Base-by-base conservation (phyloP, 2,329 filamentous ascomycete species). In the Hymenoscyphus linearis region DNA sequence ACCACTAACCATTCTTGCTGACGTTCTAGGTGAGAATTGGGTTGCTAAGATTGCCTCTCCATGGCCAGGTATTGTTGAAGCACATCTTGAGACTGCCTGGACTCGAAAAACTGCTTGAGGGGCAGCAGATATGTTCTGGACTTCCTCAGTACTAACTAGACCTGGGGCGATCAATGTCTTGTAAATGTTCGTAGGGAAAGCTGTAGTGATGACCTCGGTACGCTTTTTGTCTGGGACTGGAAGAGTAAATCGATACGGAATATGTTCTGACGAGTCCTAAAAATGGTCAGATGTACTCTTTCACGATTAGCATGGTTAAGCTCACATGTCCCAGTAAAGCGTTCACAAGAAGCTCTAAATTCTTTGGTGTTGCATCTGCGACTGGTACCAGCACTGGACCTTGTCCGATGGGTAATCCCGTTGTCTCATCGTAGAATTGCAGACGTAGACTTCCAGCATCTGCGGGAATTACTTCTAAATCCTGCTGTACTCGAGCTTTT, bases 81-180 rank as follows among this genome's bases (percentile, higher is more conserved):
- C 89, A 77, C 95, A 93, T 74, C 95, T 84, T 55, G 93, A 93
- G 50, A 97, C 92, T 12, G 91, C 89, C 70, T 95, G 92, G 26
- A 98, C 95, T 70, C 89, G 87, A 79, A 97, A 98, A 0, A 98
- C 89, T 25, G 93, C 91, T 75, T 99, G 93, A 0, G 95, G 93
- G 70, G 86, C 84, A 52, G 85, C 84, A 40, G 80, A 81, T 27
- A 87, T 44, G 76, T 78, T 70, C 47, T 79, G 71, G 3, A 72
- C 66, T 75, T 73, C 70, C 70, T 73, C 71, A 16, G 71, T 72
- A 62, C 66, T 72, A 27, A 73, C 71, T 50, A 72, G 58, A 18
- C 70, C 70, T 5, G 72, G 70, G 44, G 56, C 66, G 26, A 82
- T 75, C 25, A 83, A 73, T 2, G 80, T 78, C 58, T 81, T 79